Evolutionary conservation across 2,329 filamentous ascomycete genomes (phyloP), one percentile per base, ranked within the genome.

Genomic region (Neoscytalidium dimidiatum): DNA sequence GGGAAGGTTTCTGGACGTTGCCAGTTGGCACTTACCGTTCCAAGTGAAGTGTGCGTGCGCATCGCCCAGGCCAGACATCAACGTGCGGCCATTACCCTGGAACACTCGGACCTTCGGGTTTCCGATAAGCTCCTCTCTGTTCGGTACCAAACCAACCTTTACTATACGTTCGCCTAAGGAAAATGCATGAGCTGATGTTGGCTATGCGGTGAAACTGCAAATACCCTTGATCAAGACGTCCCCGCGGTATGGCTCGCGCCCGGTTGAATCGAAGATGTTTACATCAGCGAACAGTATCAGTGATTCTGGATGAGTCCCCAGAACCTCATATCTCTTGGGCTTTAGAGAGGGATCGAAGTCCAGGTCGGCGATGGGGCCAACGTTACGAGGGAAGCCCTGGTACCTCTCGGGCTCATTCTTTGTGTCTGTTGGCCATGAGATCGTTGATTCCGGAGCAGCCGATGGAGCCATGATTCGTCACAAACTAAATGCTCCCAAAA

Each of bases 51-150:
- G 81, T 0, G 81, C 80, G 69, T 85, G 82, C 0, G 80, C 78
- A 66, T 84, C 82, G 1, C 81, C 80, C 0, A 84, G 72, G 0
- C 82, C 82, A n/a, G 77, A 78, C 78, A 84, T 84, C 28, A 84
- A 68, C 1, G 82, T 84, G 21, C 81, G 72, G 1, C 80, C 80
- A 14, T 70, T 70, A 1, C 80, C 81, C 4, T 79, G 63, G 49
- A 81, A 71, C 29, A 78, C 71, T 35, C 76, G 73, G 9, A 81
- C 75, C 26, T 71, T 73, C 5, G 73, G 66, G 35, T 79, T 71
- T 26, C 69, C 67, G 11, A 66, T 7, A 11, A 49, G 57, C 60
- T 66, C 49, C 8, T 73, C 71, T 17, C 73, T 69, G 33, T 73
- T 68, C 1, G 75, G 72, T 14, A 80, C 75, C 2, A 61, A 66